Conservation (phyloP, 2,329 filamentous ascomycete species). For the Shiraia bambusicola region DNA sequence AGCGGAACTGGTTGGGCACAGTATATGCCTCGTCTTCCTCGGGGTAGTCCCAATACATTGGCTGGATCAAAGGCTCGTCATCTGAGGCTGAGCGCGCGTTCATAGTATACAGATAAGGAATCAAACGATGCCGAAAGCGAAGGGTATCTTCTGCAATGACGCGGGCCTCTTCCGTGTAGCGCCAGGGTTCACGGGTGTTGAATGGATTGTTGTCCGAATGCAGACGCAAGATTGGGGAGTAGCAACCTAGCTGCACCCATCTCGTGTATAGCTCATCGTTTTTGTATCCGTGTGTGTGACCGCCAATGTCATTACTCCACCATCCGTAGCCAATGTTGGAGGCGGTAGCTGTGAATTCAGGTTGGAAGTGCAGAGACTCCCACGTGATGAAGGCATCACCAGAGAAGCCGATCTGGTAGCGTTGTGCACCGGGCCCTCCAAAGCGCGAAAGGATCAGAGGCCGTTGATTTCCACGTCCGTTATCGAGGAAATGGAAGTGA, state of each 20-base stretch:
- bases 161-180: conserved; percentile 51
- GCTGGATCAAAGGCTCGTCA: conserved; percentile 58
- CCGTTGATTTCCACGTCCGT: conserved; percentile 44
- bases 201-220: conserved; percentile 61
- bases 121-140: conserved; percentile 58
- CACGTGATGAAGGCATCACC: conserved; percentile 63
- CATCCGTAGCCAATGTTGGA: conserved; percentile 69
- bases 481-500: conserved; percentile 64
- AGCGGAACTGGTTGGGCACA: conserved; percentile 60
- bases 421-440: conserved; percentile 63
- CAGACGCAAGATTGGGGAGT: conserved; percentile 62
- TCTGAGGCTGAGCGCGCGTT: conserved; percentile 51
- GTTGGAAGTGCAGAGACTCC: conserved; percentile 63
- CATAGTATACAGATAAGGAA: conserved; percentile 63
- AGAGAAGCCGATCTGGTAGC: conserved; percentile 66
- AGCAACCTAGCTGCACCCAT: conserved; percentile 64
- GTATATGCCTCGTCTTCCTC: conserved; percentile 56
- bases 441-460: conserved; percentile 63
- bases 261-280: conserved; percentile 61
- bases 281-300: conserved; percentile 58
- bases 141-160: conserved; percentile 54
- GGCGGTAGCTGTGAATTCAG: conserved; percentile 66
- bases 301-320: conserved; percentile 71
- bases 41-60: conserved; percentile 64
- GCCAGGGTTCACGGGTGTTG: conserved; percentile 65